Evolutionary conservation across 768 basidiomycete species (phyloP).

Genomic region (Boletus pseudo-olivaceus): DNA sequence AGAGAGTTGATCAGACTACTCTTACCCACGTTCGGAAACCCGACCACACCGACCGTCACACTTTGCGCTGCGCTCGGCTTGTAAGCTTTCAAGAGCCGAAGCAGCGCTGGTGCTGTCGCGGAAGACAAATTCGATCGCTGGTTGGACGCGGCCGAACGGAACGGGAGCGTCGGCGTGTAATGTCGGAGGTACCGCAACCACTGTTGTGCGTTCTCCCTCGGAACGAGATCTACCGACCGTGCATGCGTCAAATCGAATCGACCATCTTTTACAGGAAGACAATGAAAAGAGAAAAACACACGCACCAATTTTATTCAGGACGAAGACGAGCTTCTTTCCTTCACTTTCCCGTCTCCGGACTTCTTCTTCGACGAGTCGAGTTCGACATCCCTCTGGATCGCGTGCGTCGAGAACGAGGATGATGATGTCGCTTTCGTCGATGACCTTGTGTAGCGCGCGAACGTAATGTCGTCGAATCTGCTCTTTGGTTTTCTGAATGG

Average conservation of each 20-base stretch:
- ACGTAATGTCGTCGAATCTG: slow-evolving; percentile 73
- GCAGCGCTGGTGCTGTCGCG: slow-evolving; percentile 67
- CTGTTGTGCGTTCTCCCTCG: slow-evolving; percentile 78
- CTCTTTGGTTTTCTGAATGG: slow-evolving; percentile 54
- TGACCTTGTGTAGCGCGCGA: slow-evolving; percentile 82
- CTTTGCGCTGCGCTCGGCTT: slow-evolving; percentile 62
- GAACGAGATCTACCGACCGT: slow-evolving; percentile 69
- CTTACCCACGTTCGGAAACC: slow-evolving; percentile 97
- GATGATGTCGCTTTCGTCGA: slow-evolving; percentile 89
- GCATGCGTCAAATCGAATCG: not conserved
- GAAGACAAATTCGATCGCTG: slow-evolving; percentile 81
- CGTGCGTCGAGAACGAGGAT: slow-evolving; percentile 89
- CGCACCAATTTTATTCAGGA: slow-evolving; percentile 97
- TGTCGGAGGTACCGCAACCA: slow-evolving; percentile 94
- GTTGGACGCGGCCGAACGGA: slow-evolving; percentile 74
- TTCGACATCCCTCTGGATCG: slow-evolving; percentile 92
- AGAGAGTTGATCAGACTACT: slow-evolving; percentile 92
- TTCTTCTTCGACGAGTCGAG: slow-evolving; percentile 91
- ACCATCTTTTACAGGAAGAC: not conserved
- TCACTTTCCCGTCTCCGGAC: slow-evolving; percentile 80
- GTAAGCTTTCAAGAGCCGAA: slow-evolving; percentile 82
- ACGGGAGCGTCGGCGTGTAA: slow-evolving; percentile 88
- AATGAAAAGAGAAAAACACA: not conserved
- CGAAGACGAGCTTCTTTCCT: slow-evolving; percentile 89
- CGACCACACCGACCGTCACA: slow-evolving; percentile 87